Base-by-base conservation (phyloP, 2,329 filamentous ascomycete genomes). In the Chaetothyriales sp. region DNA sequence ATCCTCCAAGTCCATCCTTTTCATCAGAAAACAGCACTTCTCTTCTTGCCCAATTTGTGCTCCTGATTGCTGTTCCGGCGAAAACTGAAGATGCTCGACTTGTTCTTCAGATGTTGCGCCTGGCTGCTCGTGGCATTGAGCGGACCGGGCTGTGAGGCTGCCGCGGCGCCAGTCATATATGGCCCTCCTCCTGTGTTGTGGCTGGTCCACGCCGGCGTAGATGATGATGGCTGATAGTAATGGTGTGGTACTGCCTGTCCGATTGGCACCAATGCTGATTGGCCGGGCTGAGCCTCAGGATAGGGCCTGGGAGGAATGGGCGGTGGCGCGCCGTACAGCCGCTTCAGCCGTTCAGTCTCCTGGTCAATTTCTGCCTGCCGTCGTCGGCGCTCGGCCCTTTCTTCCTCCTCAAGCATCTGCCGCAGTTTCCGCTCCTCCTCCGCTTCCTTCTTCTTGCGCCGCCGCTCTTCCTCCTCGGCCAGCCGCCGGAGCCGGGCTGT, bases 331-430 rank as follows among this genome's bases (percentile, higher is more conserved):
- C 77, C 77, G 56, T 80, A 82, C 46, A 78, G 60, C 56, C 69
- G 72, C 51, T 74, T 70, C 6, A 95, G 69, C 0, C 87, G 76
- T 58, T 81, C 81, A 0, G 87, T 94, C 66, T 95, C 89, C 44
- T 79, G 78, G 36, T 94, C 80, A 9, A 86, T 73, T 49, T 77
- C 76, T 1, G 70, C 71, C 55, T 79, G 71, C 52, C 68, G 71
- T 52, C 22, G 22, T 50, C 70, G 71, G 1, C 64, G 64, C 9
- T 63, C 64, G 48, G 76, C 73, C 47, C 73, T 73, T 44, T 76
- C 70, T 60, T 80, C 77, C 19, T 70, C 68, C 42, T 73, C 70
- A 6, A 77, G 64, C 49, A 76, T 67, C 45, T 73, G 72, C 50
- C 72, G 71, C 0, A 76, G 68, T n/a, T 72, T 69, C 47, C 68